Evolutionary conservation across 225 moss, liverwort and hornwort genomes (phyloP), one percentile per base, ranked within the genome.

Genomic region (Asterella californica): DNA sequence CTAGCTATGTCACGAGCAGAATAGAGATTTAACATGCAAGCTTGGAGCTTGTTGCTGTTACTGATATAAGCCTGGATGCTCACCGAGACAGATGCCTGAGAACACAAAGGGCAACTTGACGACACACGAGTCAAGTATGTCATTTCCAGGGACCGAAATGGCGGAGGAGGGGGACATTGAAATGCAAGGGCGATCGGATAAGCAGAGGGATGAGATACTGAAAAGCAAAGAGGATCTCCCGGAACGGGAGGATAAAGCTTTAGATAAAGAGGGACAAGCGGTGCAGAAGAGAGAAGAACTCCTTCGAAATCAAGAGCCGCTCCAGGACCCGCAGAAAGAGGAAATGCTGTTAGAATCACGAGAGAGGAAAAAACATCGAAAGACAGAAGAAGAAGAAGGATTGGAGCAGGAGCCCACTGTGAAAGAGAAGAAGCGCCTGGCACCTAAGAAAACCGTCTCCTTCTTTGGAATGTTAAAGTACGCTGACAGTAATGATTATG

Each of bases 381-480:
- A 2, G 4, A 24, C 32, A 15, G 21, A 54, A 9, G 60, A 77
- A 9, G 34, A 9, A 36, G 33, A 33, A 24, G 29, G 27, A 37
- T 18, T 42, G 71, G 69, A 52, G 52, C 0, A 32, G 50, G 53
- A 52, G 22, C 1, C n/a, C 29, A 27, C 18, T 48, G 29, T 12
- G 30, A 60, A 30, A 47, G 45, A 73, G 33, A 29, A 60, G 54
- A 49, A 72, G 60, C 36, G 2, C 0, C 46, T 59, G 15, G 9
- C 47, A 19, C 6, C 29, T 2, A 45, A 14, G 5, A 62, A 47
- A 34, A 71, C 57, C 9, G 76, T 85, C 36, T 79, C 86, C 10
- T 83, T 81, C 42, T 17, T 83, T 10, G 46, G 59, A 4, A 21
- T 87, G 55, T 87, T 87, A n/a, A 87, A 80, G 49, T 87, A 87